Percentiles rank a stretch among this genome's conserved stretches.
These are phyloP conservation scores for Nigrospora osmanthi DNA, from an alignment of 2,329 filamentous ascomycete genomes.

Conservation along the genomic window DNA sequence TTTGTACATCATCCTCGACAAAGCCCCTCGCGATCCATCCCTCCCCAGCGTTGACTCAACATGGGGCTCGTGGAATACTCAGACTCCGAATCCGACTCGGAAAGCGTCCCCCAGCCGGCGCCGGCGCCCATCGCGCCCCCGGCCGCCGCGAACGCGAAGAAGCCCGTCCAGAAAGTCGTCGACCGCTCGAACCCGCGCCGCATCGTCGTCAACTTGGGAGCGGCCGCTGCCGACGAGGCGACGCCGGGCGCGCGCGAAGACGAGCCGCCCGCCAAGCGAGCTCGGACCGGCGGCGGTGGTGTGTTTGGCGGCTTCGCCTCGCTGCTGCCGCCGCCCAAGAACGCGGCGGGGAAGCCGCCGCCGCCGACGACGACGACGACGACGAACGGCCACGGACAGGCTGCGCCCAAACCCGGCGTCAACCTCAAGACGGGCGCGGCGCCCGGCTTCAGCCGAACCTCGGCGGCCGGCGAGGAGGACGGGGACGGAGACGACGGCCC, in stretches of 20 bases:
- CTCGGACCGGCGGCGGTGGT: conserved; percentile 52
- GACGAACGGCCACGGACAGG: conserved; percentile 18
- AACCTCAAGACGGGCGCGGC: conserved; percentile 77
- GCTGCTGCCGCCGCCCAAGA: conserved; percentile 78
- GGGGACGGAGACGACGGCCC: conserved; percentile 14
- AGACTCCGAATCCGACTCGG: conserved; percentile 67
- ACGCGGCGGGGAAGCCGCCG: conserved; percentile 27
- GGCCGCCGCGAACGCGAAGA: conserved; percentile 32
- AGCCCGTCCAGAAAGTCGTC: conserved; percentile 70
- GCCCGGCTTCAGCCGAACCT: conserved; percentile 69
- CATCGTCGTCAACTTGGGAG: conserved; percentile 72
- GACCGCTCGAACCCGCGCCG: conserved; percentile 75
- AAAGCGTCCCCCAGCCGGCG: conserved; percentile 39
- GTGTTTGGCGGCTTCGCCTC: conserved; percentile 78
- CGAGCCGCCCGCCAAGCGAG: conserved; percentile 63
- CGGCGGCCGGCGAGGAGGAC: conserved; percentile 12
- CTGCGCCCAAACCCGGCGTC: conserved; percentile 47
- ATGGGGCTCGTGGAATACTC: conserved; percentile 83
- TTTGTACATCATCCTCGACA: too few relatives aligned
- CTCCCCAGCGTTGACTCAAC: conserved; percentile 3
- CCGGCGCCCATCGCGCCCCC: conserved; percentile 2
- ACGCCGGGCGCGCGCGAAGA: conserved; percentile 20
- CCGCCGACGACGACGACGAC: too few relatives aligned
- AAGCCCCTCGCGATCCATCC: too few relatives aligned
- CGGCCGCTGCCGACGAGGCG: conserved; percentile 32